Conservation (phyloP, 208 protist genomes). For the Acanthamoeba lugdunensis region DNA sequence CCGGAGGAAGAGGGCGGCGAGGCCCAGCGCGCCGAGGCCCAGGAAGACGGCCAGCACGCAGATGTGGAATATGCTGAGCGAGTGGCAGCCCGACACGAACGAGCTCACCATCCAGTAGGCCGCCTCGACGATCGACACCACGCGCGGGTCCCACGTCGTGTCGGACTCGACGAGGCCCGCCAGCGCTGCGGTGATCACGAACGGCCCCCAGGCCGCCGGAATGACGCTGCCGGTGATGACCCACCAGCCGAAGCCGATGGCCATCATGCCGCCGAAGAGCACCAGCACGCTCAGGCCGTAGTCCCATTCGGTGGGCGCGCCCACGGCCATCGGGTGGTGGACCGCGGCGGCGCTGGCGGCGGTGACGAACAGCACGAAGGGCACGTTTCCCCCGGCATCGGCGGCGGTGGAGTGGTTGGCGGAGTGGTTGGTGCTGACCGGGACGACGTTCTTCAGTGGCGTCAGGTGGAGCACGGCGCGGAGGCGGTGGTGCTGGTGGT, state of each 20-base stretch:
- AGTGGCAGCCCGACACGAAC: constrained; percentile 7
- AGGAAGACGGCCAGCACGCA: constrained; percentile 22
- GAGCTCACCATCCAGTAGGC: constrained; percentile 53
- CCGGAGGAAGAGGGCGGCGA: neutral
- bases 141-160: constrained; percentile 21
- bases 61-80: neutral
- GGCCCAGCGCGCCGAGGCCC: neutral
- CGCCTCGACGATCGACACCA: constrained; percentile 31
- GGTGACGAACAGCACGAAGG: constrained; percentile 19
- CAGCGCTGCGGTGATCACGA: constrained; percentile 29
- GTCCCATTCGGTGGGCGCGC: constrained; percentile 12
- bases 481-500: neutral
- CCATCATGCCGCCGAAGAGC: constrained; percentile 2
- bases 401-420: neutral
- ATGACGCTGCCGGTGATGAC: constrained; percentile 21
- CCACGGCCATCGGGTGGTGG: neutral
- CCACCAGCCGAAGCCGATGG: constrained; percentile 42
- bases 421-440: neutral
- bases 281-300: neutral
- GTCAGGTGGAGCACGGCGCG: neutral
- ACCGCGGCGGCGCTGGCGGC: neutral
- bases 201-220: neutral
- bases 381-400: neutral
- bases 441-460: neutral
- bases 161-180: neutral